phyloP scores from a whole-genome alignment of 768 basidiomycete genomes.

The Dioszegia crocea region DNA sequence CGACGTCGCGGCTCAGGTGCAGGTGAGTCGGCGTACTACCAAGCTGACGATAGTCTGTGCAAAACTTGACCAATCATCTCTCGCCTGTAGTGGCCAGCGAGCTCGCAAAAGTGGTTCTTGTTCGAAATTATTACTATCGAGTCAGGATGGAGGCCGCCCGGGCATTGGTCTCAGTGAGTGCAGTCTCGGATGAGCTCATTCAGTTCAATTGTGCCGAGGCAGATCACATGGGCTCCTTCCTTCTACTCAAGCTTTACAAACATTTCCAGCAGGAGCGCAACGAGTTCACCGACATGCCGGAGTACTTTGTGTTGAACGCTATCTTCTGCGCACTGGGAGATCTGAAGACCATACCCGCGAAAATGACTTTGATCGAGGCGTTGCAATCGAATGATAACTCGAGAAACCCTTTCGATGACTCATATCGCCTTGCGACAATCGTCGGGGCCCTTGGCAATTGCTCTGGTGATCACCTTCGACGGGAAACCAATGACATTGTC shows the following conservation, averaged over 20 bases:
- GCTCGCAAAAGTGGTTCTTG: slow-evolving; percentile 86
- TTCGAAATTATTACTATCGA: slow-evolving; percentile 91
- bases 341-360: slow-evolving; percentile 71
- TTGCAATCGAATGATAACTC: slow-evolving; percentile 76
- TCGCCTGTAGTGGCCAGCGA: slow-evolving; percentile 57
- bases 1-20: slow-evolving; percentile 94
- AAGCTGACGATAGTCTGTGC: slow-evolving; percentile 64
- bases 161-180: slow-evolving; percentile 68
- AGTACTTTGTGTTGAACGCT: slow-evolving; percentile 94
- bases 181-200: not conserved
- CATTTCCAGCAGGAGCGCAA: slow-evolving; percentile 70
- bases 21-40: slow-evolving; percentile 58
- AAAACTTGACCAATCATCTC: slow-evolving; percentile 60
- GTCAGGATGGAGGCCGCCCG: slow-evolving; percentile 91
- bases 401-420: slow-evolving; percentile 71
- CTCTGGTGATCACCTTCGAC: not conserved
- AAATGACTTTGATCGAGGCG: slow-evolving; percentile 84
- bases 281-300: slow-evolving; percentile 82
- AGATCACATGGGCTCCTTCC: slow-evolving; percentile 87
- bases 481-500: slow-evolving; percentile 50
- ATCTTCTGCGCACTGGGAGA: slow-evolving; percentile 60
- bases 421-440: slow-evolving; percentile 79
- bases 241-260: slow-evolving; percentile 90
- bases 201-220: slow-evolving; percentile 79
- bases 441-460: slow-evolving; percentile 71